These are phyloP conservation scores for Aeminium ludgeri DNA, from an alignment of 495 filamentous ascomycete genomes.

Conservation along the genomic window DNA sequence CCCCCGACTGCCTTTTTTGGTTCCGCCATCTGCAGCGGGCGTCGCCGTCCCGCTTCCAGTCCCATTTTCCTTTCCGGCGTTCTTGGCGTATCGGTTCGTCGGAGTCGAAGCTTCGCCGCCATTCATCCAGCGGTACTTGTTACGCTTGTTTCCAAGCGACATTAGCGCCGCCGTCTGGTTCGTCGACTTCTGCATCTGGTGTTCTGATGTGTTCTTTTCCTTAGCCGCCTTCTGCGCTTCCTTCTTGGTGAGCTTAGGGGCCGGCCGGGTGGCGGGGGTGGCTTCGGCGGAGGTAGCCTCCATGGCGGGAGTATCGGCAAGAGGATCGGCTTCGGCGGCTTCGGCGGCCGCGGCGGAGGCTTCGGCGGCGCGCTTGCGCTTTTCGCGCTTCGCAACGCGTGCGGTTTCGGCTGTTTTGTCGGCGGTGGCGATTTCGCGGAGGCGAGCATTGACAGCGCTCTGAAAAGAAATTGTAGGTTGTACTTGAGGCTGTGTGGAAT, in stretches of 20 bases:
- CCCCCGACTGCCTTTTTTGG: background rate
- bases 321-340: background rate
- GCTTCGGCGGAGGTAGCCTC: conserved; percentile 32
- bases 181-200: conserved; percentile 17
- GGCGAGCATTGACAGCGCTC: conserved; percentile 13
- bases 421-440: conserved; percentile 13
- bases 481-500: conserved; percentile 5
- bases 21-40: too few relatives aligned
- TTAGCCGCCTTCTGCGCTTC: conserved; percentile 34
- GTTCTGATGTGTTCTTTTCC: conserved; percentile 28
- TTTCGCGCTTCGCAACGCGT: conserved; percentile 27
- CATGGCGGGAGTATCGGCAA: conserved; percentile 25
- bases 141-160: conserved; percentile 20
- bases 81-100: conserved; percentile 9
- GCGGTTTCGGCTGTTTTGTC: conserved; percentile 32
- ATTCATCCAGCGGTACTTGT: conserved; percentile 25
- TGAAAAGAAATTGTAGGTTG: conserved; percentile 17
- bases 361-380: conserved; percentile 28
- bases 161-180: conserved; percentile 24
- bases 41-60: conserved; percentile 16
- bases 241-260: conserved; percentile 35
- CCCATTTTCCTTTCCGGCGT: background rate
- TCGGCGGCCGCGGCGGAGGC: conserved; percentile 8
- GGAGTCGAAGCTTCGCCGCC: conserved; percentile 8
- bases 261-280: conserved; percentile 13